These are phyloP conservation scores for Boletus putidus DNA, from an alignment of 1,284 basidiomycete genomes.

Conservation along the genomic window DNA sequence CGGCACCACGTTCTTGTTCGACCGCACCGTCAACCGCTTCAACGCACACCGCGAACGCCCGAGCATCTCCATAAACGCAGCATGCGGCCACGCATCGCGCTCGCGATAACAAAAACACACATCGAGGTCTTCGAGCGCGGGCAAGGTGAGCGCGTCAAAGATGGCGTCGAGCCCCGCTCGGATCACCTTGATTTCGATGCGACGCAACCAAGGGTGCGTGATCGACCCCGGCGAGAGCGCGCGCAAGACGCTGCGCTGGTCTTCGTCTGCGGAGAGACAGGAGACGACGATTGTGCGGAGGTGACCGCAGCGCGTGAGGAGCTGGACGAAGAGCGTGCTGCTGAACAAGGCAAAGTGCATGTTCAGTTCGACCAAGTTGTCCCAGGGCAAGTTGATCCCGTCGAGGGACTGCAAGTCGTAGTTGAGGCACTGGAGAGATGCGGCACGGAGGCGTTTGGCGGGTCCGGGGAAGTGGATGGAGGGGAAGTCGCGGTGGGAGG, in stretches of 20 bases:
- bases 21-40: conserved; percentile 29
- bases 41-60: conserved; percentile 29
- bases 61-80: conserved; percentile 29
- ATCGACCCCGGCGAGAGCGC: conserved; percentile 17
- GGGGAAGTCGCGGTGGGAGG: conserved; percentile 20
- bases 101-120: conserved; percentile 36
- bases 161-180: conserved; percentile 29
- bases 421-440: conserved; percentile 24
- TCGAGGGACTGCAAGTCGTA: conserved; percentile 31
- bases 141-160: conserved; percentile 25
- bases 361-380: conserved; percentile 26
- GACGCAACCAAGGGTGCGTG: conserved; percentile 23
- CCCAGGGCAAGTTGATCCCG: conserved; percentile 31
- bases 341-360: conserved; percentile 36
- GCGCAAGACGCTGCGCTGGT: conserved; percentile 14
- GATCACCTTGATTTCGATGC: conserved; percentile 35
- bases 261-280: conserved; percentile 29
- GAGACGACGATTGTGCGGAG: conserved; percentile 28
- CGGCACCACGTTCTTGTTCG: conserved; percentile 24
- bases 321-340: conserved; percentile 28
- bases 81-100: conserved; percentile 34
- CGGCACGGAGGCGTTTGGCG: conserved; percentile 23
- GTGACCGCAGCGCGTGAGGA: conserved; percentile 27
- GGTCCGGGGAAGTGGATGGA: conserved; percentile 26
- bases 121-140: conserved; percentile 37